Evolutionary conservation across 177 flowering plant species (phyloP).

Genomic region (Tripterygium wilfordii): DNA sequence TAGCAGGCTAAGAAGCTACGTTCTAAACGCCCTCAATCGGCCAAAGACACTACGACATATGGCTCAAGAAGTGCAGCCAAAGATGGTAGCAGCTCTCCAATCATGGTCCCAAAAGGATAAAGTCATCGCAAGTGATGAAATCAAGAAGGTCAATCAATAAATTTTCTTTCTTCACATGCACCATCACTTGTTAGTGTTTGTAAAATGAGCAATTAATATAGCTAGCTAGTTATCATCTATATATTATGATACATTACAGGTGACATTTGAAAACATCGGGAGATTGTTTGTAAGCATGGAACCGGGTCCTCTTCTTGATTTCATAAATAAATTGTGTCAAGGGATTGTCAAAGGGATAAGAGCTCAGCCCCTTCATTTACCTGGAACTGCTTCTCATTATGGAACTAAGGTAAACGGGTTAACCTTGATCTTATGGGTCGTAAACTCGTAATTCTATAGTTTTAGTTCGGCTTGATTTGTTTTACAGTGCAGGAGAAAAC

Average conservation of each 20-base stretch:
- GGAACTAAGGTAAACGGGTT: conserved; percentile 23
- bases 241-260: conserved; percentile 19
- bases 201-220: too few relatives aligned
- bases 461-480: neutral
- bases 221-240: neutral
- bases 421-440: neutral
- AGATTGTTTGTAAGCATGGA: conserved; percentile 39
- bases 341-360: conserved; percentile 35
- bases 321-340: conserved; percentile 17
- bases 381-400: conserved; percentile 39
- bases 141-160: conserved; percentile 31
- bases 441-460: too few relatives aligned
- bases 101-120: conserved; percentile 22
- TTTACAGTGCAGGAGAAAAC: conserved; percentile 37
- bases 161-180: too few relatives aligned
- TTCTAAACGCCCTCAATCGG: conserved; percentile 27
- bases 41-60: conserved; percentile 38
- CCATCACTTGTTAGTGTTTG: neutral
- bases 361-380: conserved; percentile 35
- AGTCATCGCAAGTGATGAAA: conserved; percentile 21
- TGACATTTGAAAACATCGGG: conserved; percentile 43
- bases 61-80: conserved; percentile 36
- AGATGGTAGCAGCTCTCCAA: conserved; percentile 16
- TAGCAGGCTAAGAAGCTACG: conserved; percentile 21
- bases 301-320: conserved; percentile 32